Percentiles rank a stretch among this genome's conserved stretches.
Evolutionary conservation across 441 rosid genomes (phyloP).

Genomic region (Erodium trifolium): DNA sequence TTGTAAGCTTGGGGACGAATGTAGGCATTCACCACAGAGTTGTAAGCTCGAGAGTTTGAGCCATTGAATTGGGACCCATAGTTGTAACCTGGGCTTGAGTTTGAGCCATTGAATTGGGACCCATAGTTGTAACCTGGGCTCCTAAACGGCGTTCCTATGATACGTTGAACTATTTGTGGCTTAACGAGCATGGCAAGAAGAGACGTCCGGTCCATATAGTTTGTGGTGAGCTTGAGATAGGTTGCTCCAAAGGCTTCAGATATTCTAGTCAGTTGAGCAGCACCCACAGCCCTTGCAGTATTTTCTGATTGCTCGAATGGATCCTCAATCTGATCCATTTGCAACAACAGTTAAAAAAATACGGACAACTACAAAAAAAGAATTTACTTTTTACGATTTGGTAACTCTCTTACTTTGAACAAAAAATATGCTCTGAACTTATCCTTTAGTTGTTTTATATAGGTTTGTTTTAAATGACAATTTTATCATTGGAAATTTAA

Average conservation of each 20-base stretch:
- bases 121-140: slow-evolving; percentile 16
- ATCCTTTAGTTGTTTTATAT: too few relatives aligned
- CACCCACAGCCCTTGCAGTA: slow-evolving; percentile 56
- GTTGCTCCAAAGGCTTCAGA: slow-evolving; percentile 46
- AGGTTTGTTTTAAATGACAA: too few relatives aligned
- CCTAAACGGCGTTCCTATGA: slow-evolving; percentile 21
- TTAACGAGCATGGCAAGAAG: slow-evolving; percentile 33
- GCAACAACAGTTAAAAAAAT: slow-evolving; percentile 11
- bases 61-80: too few relatives aligned
- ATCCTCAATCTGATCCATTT: slow-evolving; percentile 64
- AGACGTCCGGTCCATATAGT: slow-evolving; percentile 20
- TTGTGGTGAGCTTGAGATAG: slow-evolving; percentile 26
- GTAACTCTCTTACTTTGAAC: too few relatives aligned
- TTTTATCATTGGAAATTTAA: too few relatives aligned
- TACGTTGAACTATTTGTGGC: slow-evolving; percentile 27
- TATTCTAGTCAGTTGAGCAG: slow-evolving; percentile 42
- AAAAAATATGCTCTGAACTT: too few relatives aligned
- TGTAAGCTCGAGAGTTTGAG: neutral
- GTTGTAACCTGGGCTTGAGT: slow-evolving; percentile 19
- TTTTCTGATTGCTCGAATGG: slow-evolving; percentile 85
- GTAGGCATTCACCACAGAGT: neutral
- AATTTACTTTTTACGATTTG: too few relatives aligned
- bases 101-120: neutral
- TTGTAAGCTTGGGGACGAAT: slow-evolving; percentile 6
- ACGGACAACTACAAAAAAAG: too few relatives aligned